These are phyloP conservation scores for Condylostoma magnum DNA, from an alignment of 169 alveolate genomes.

Conservation along the genomic window DNA sequence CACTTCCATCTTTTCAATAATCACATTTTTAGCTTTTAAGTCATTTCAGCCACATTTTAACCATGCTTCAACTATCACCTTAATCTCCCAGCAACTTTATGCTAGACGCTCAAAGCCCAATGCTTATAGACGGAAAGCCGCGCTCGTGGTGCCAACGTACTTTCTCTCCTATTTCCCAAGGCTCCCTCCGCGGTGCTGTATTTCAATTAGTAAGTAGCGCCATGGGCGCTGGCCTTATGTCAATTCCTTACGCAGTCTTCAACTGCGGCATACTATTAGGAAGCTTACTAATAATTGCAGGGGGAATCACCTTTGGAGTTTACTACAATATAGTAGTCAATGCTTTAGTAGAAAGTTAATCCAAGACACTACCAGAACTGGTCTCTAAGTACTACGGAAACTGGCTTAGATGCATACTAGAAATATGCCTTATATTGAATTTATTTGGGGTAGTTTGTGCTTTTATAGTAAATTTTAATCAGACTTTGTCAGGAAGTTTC, in stretches of 20 bases:
- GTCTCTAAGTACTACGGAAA: not conserved
- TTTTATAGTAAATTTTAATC: no score
- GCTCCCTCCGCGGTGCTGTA: slow-evolving; percentile 19
- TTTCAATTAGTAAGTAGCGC: not conserved
- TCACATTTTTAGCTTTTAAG: no score
- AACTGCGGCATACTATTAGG: not conserved
- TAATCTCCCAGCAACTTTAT: no score
- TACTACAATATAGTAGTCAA: not conserved
- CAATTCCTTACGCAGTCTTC: not conserved
- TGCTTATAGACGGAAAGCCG: no score
- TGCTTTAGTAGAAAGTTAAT: not conserved
- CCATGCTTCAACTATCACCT: no score
- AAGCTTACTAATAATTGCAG: not conserved
- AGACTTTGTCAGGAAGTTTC: not conserved
- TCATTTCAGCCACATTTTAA: no score
- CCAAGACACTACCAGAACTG: not conserved
- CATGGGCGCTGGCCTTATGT: slow-evolving; percentile 23
- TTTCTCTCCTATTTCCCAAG: not conserved
- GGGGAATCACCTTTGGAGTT: not conserved
- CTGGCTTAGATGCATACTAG: not conserved
- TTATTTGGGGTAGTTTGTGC: not conserved
- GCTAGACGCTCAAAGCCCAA: no score
- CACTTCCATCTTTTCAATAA: no score
- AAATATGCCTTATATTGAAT: not conserved
- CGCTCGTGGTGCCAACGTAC: slow-evolving; percentile 38